Percentiles rank a stretch among this genome's conserved stretches.
phyloP scores from a whole-genome alignment of 495 filamentous ascomycete genomes.

The Hypoxylon fragiforme region DNA sequence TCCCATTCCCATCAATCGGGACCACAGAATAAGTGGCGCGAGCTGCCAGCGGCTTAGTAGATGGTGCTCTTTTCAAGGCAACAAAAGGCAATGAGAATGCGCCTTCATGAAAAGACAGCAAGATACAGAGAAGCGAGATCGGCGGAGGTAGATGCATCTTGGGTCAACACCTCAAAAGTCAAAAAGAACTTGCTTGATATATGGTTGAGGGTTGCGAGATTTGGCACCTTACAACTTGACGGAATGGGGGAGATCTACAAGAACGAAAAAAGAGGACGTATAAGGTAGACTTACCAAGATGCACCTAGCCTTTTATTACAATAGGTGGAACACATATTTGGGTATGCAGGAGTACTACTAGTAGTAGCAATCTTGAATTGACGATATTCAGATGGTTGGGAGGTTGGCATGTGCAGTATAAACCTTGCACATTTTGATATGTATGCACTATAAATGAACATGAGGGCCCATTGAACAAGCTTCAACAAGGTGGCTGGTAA shows the following conservation, averaged over 20 bases:
- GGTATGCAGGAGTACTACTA: too few species aligned
- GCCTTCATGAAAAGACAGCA: constrained; percentile 9
- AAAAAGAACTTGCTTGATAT: constrained; percentile 27
- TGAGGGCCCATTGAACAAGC: too few species aligned
- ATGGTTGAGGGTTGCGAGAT: constrained; percentile 21
- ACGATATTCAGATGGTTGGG: constrained; percentile 39
- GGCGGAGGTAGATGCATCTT: constrained; percentile 34
- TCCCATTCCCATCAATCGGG: constrained; percentile 40
- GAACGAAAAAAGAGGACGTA: constrained; percentile 8
- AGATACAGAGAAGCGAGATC: constrained; percentile 23
- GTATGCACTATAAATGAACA: too few species aligned
- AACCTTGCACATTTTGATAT: too few species aligned
- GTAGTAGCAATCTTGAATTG: too few species aligned
- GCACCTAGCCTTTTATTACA: constrained; percentile 30
- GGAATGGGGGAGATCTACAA: constrained; percentile 21
- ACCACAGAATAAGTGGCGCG: constrained; percentile 44
- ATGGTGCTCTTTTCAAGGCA: constrained; percentile 8
- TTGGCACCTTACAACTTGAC: constrained; percentile 24
- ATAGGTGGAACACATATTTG: too few species aligned
- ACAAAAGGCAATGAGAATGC: constrained; percentile 36
- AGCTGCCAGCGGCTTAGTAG: constrained; percentile 17
- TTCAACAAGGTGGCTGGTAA: neutral
- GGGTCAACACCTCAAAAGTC: constrained; percentile 23
- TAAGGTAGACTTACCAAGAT: constrained; percentile 17
- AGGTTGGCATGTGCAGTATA: too few species aligned